Evolutionary conservation across 1,284 basidiomycete genomes (phyloP).

Genomic region (Pseudozyma flocculosa): DNA sequence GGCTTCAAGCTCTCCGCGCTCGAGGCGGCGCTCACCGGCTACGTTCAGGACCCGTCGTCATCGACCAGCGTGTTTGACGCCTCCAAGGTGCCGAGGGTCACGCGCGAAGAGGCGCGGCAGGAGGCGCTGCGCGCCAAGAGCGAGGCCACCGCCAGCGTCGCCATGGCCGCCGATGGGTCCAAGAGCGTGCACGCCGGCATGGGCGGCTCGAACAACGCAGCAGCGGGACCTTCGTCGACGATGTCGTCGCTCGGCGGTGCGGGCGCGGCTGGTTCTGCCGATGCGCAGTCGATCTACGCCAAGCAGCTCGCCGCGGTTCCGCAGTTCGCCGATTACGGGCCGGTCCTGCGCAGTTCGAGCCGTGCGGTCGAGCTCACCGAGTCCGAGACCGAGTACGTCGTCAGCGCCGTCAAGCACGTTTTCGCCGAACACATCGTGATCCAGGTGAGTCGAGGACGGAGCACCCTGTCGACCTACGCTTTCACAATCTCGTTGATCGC

Average conservation of each 20-base stretch:
- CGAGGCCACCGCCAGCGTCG: slow-evolving; percentile 48
- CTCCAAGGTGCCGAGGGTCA: slow-evolving; percentile 43
- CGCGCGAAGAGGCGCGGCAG: slow-evolving; percentile 45
- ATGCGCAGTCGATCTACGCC: slow-evolving; percentile 67
- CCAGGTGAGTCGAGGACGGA: slow-evolving; percentile 1
- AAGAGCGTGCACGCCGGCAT: slow-evolving; percentile 24
- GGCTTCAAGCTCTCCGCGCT: slow-evolving; percentile 51
- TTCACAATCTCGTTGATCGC: too few relatives aligned
- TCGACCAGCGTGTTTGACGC: slow-evolving; percentile 46
- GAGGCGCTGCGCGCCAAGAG: slow-evolving; percentile 51
- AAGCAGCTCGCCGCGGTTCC: slow-evolving; percentile 82
- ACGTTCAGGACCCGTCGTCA: slow-evolving; percentile 42
- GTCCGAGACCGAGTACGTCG: slow-evolving; percentile 96
- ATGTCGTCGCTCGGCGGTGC: too few relatives aligned
- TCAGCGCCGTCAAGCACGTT: slow-evolving; percentile 92
- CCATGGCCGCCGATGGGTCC: slow-evolving; percentile 50
- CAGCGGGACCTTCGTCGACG: slow-evolving; percentile 22
- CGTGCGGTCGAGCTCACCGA: slow-evolving; percentile 86
- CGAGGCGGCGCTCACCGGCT: slow-evolving; percentile 45
- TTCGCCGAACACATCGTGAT: slow-evolving; percentile 88
- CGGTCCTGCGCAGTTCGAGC: slow-evolving; percentile 80
- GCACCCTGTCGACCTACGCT: too few relatives aligned
- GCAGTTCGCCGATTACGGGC: slow-evolving; percentile 81
- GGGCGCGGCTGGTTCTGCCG: slow-evolving; percentile 12
- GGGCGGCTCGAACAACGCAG: slow-evolving; percentile 26